Conservation (phyloP, 2,329 filamentous ascomycete species). For the Ceratocystis cubensis region DNA sequence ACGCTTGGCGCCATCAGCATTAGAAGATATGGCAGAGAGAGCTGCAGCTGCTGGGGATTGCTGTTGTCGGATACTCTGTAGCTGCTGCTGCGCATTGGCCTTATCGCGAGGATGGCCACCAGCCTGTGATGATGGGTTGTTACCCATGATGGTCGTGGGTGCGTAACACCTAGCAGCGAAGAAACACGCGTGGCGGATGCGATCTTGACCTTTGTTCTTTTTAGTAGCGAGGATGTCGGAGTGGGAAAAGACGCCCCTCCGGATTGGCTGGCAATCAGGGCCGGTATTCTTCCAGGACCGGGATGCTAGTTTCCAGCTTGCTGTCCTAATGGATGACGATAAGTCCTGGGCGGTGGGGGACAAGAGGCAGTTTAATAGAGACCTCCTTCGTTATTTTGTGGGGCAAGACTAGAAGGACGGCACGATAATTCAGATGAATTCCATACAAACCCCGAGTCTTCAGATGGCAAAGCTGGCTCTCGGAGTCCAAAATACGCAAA, state of each 20-base stretch:
- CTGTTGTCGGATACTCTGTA: constrained; percentile 2
- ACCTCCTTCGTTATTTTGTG: not conserved
- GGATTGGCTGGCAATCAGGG: not conserved
- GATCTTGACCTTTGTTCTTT: not conserved
- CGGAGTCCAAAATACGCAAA: not conserved
- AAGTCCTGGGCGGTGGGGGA: not conserved
- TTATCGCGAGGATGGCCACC: constrained; percentile 5
- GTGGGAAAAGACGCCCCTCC: not conserved
- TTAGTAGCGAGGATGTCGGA: not conserved
- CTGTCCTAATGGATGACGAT: constrained; percentile 1
- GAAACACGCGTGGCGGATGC: not conserved
- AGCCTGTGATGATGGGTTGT: constrained; percentile 7
- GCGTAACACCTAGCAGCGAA: not conserved
- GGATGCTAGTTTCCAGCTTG: not conserved
- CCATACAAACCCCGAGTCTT: not conserved
- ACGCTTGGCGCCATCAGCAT: not conserved
- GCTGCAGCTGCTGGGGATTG: not conserved
- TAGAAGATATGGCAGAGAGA: not conserved
- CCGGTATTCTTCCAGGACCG: not conserved
- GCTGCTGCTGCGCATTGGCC: not conserved
- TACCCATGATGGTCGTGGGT: not conserved
- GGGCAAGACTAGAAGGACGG: not conserved
- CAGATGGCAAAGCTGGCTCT: not conserved
- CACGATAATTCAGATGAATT: not conserved
- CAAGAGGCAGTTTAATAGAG: not conserved